phyloP scores from a whole-genome alignment of 495 filamentous ascomycete genomes.

The Penicillium daleae region DNA sequence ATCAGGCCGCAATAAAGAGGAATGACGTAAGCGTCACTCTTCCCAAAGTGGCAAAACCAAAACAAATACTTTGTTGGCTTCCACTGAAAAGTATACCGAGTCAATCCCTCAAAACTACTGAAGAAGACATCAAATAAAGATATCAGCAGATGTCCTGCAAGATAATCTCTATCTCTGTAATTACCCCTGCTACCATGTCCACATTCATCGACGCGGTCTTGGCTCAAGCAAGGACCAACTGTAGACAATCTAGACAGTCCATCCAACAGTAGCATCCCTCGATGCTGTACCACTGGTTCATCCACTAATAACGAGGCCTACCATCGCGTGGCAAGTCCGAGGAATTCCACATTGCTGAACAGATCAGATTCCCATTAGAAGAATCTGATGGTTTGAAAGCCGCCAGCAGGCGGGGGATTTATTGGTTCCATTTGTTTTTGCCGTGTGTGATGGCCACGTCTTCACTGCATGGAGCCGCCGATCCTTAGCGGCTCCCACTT shows the following conservation, averaged over 20 bases:
- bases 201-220: not conserved
- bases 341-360: constrained; percentile 18
- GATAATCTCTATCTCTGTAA: not conserved
- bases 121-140: not conserved
- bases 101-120: not conserved
- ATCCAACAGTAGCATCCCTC: constrained; percentile 24
- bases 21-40: constrained; percentile 12
- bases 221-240: not conserved
- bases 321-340: constrained; percentile 23
- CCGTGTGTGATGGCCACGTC: constrained; percentile 36
- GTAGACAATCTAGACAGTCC: not conserved
- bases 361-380: constrained; percentile 3
- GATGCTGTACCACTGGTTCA: constrained; percentile 21
- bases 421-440: constrained; percentile 21
- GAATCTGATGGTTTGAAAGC: not conserved
- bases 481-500: constrained; percentile 38
- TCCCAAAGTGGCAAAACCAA: constrained; percentile 35
- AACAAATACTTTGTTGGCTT: constrained; percentile 37
- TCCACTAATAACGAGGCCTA: constrained; percentile 6
- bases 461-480: constrained; percentile 33
- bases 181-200: not conserved
- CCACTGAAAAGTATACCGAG: constrained; percentile 2
- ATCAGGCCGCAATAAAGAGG: constrained; percentile 1
- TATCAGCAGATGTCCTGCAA: too few species aligned
- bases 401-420: not conserved